These are phyloP conservation scores for Tulasnella sp. DNA, from an alignment of 768 basidiomycete species.

Conservation along the genomic window DNA sequence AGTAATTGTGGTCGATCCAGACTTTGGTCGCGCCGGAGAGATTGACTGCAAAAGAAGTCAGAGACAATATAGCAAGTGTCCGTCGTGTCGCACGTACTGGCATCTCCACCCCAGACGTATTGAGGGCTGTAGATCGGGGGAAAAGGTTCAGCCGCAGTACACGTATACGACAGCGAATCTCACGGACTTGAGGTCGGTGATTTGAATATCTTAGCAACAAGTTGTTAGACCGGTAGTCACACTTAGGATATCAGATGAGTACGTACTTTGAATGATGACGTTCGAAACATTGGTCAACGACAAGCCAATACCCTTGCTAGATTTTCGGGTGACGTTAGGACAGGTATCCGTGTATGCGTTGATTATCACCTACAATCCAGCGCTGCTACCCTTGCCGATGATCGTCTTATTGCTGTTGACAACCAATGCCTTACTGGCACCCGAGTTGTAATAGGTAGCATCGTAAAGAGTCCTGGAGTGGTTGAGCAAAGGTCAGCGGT, in stretches of 20 bases:
- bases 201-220: not conserved
- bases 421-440: not conserved
- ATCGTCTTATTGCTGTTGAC: conserved; percentile 12
- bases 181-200: conserved; percentile 5
- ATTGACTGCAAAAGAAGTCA: not conserved
- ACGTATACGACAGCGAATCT: not conserved
- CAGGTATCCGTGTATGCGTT: not conserved
- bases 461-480: not conserved
- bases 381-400: conserved; percentile 15
- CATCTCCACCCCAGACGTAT: conserved; percentile 10
- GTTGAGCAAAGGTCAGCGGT: not conserved
- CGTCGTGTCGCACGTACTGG: not conserved
- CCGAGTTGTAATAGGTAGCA: not conserved
- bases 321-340: not conserved
- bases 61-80: not conserved
- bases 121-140: not conserved
- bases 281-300: not conserved
- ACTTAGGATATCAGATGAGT: not conserved
- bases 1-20: conserved; percentile 7
- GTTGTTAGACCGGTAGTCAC: too few species aligned
- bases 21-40: not conserved
- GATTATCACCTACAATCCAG: not conserved
- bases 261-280: conserved; percentile 5
- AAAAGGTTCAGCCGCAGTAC: too few species aligned
- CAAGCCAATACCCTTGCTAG: conserved; percentile 1